Base-by-base conservation (phyloP, 768 basidiomycete species). In the Auriculariales sp. region DNA sequence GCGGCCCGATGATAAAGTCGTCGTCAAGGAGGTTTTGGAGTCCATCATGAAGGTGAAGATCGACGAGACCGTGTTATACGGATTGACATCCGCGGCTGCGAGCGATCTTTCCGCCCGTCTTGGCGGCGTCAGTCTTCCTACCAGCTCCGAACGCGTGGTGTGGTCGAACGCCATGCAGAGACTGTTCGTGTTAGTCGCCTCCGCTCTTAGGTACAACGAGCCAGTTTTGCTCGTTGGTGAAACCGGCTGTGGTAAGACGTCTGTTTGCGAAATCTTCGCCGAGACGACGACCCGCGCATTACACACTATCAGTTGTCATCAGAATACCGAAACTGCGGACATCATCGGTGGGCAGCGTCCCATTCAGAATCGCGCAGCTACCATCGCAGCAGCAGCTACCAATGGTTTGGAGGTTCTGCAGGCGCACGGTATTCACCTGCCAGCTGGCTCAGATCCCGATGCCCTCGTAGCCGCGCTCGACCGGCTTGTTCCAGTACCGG, bases 291-390 rank as follows among this genome's bases (percentile, higher is more conserved):
- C 65, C 24, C 78, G 78, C 58, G 67, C 62, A 30, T 69, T 99
- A 25, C 68, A 82, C 56, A 71, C 79, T 3, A 75, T 99, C 54
- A 98, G 89, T 56, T 98, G 95, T 58, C 95, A 99, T 61, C 92
- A 95, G 64, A 97, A 95, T 60, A 98, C 93, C 25, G 95, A 99
- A 67, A 95, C 94, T 0, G 89, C 93, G 10, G 95, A 99, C 61
- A 70, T 99, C 22, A 88, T 98, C 47, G 95, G 95, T 17, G 88
- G 91, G 31, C 75, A 95, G 55, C 77, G 94, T 29, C 94, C 94
- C 4, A 68, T 89, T 10, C 79, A 94, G 28, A 89, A 88, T 64
- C 78, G 86, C 19, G 67, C 69, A 17, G 64, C 75, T 3, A 51
- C 71, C 10, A 74, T 79, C 55, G 70, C 70, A 1, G 75, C 79